Evolutionary conservation across 108 stramenopile species (phyloP).

Genomic region (Cyclotella cryptica): DNA sequence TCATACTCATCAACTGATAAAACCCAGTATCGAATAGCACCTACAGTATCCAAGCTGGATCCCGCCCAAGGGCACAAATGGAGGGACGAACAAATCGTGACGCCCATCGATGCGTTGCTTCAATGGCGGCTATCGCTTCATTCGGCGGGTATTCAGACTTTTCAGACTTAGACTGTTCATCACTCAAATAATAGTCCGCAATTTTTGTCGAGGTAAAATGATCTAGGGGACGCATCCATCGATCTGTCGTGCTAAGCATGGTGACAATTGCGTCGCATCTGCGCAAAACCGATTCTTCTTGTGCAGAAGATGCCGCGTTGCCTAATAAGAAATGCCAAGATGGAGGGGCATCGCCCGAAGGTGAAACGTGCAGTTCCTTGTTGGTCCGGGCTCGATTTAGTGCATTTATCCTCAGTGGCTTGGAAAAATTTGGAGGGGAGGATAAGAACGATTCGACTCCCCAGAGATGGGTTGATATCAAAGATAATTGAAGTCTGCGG

Average conservation of each 20-base stretch:
- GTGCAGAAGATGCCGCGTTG: not conserved
- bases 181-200: too few relatives aligned
- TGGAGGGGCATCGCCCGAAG: too few relatives aligned
- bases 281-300: not conserved
- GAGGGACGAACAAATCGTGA: constrained; percentile 64
- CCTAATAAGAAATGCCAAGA: too few relatives aligned
- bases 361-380: too few relatives aligned
- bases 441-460: too few relatives aligned
- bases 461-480: too few relatives aligned
- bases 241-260: not conserved
- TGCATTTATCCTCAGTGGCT: too few relatives aligned
- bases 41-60: constrained; percentile 47
- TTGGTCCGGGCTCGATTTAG: too few relatives aligned
- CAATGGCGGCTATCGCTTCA: constrained; percentile 40
- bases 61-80: constrained; percentile 79
- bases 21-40: constrained; percentile 68
- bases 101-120: constrained; percentile 66
- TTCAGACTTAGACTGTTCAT: not conserved
- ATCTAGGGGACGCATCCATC: constrained; percentile 7
- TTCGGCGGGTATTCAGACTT: constrained; percentile 22
- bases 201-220: not conserved
- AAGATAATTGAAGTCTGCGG: too few relatives aligned
- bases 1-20: constrained; percentile 20
- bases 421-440: too few relatives aligned
- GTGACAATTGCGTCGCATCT: not conserved